A percentile compares a stretch with the other conserved stretches of the same genome.
phyloP scores from a whole-genome alignment of 2,329 filamentous ascomycete species.

The Metarhizium robertsii region DNA sequence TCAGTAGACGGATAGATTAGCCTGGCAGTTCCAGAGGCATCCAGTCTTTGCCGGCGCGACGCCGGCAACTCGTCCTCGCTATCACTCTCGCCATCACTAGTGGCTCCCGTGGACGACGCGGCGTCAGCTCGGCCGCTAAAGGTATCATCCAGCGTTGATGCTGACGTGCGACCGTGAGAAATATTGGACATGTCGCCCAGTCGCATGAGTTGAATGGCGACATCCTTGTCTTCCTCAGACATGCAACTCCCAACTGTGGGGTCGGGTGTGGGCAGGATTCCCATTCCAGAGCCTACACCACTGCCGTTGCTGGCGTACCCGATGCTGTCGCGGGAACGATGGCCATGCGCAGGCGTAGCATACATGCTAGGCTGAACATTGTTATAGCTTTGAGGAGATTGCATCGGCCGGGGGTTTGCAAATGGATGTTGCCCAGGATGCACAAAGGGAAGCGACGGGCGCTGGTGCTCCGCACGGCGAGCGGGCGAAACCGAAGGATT shows the following conservation, averaged over 20 bases:
- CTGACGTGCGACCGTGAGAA: constrained; percentile 85
- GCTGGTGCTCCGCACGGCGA: constrained; percentile 64
- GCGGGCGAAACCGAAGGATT: constrained; percentile 93
- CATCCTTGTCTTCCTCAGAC: constrained; percentile 88
- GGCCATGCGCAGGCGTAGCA: constrained; percentile 50
- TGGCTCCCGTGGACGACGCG: constrained; percentile 76
- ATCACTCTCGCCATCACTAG: constrained; percentile 65
- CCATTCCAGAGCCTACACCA: constrained; percentile 21
- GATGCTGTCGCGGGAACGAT: constrained; percentile 57
- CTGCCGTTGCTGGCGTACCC: constrained; percentile 40
- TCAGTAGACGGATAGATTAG: constrained; percentile 43
- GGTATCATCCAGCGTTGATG: constrained; percentile 86
- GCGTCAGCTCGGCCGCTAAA: constrained; percentile 84
- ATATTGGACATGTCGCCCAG: constrained; percentile 90
- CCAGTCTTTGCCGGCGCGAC: constrained; percentile 48
- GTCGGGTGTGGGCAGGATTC: constrained; percentile 83
- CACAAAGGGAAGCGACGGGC: constrained; percentile 66
- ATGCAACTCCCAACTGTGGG: constrained; percentile 96
- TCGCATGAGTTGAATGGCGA: constrained; percentile 93
- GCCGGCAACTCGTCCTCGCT: constrained; percentile 53
- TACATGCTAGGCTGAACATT: constrained; percentile 46
- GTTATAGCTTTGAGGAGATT: constrained; percentile 72
- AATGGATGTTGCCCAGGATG: constrained; percentile 72
- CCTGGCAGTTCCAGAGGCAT: constrained; percentile 30
- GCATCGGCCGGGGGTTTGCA: constrained; percentile 64